Conservation (phyloP, 2,329 filamentous ascomycete genomes). For the Oidium heveae region DNA sequence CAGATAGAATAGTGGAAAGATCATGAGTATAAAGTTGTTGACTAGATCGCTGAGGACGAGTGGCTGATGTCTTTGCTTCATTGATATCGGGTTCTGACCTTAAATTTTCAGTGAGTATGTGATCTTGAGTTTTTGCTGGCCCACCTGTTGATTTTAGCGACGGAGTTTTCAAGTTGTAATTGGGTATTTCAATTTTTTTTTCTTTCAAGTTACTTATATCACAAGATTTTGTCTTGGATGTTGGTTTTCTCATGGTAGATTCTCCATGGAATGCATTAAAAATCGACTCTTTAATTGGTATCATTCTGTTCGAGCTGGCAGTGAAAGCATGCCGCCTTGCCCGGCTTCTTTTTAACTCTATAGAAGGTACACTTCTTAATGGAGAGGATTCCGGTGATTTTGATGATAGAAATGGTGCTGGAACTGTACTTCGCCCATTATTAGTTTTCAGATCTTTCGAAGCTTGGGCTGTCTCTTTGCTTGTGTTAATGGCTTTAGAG, state of each 20-base stretch:
- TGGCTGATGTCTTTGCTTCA: constrained; percentile 3
- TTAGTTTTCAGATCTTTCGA: not conserved
- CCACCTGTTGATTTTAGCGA: constrained; percentile 1
- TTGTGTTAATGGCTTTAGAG: not conserved
- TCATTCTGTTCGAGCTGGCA: constrained; percentile 23
- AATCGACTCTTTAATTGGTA: constrained; percentile 29
- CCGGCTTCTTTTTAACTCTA: constrained; percentile 26
- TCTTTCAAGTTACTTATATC: constrained; percentile 8
- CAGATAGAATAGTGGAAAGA: constrained; percentile 13
- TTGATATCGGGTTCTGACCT: not conserved
- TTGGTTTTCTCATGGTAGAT: constrained; percentile 16
- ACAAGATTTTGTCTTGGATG: constrained; percentile 7
- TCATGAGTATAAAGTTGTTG: constrained; percentile 7
- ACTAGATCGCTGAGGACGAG: constrained; percentile 3
- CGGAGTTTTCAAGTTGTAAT: constrained; percentile 1
- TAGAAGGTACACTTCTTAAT: constrained; percentile 6
- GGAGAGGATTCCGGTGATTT: constrained; percentile 6
- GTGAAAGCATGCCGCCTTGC: constrained; percentile 26
- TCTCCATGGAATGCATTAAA: constrained; percentile 38
- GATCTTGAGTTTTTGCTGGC: not conserved
- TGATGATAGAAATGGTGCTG: constrained; percentile 10
- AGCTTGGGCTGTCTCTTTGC: constrained; percentile 2
- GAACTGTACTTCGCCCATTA: constrained; percentile 8
- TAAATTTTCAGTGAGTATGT: not conserved
- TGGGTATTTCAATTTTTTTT: constrained; percentile 4